Conservation (phyloP, 2,329 filamentous ascomycete species). For the Fusarium subglutinans region DNA sequence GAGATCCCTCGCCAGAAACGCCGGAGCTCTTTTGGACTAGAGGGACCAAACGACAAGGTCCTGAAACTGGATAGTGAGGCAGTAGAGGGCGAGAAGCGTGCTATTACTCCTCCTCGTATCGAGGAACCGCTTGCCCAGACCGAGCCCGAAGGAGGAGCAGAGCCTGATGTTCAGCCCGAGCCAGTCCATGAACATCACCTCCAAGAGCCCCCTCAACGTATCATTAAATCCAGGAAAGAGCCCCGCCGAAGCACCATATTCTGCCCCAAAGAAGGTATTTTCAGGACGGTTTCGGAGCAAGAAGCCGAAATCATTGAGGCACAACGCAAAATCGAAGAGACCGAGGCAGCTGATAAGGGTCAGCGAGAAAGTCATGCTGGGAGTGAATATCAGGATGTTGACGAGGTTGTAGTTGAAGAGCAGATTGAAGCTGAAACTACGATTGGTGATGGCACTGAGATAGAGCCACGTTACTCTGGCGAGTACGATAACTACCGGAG, state of each 20-base stretch:
- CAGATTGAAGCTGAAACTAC: conserved; percentile 34
- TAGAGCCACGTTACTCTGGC: conserved; percentile 47
- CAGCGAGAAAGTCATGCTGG: conserved; percentile 5
- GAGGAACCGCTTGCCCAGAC: conserved; percentile 31
- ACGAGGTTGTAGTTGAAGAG: conserved; percentile 26
- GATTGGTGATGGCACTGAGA: conserved; percentile 17
- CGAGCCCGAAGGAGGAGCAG: conserved; percentile 11
- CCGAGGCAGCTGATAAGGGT: conserved; percentile 16
- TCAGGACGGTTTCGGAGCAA: conserved; percentile 67
- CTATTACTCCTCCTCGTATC: conserved; percentile 19
- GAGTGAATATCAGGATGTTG: conserved; percentile 4
- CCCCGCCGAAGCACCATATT: conserved; percentile 64
- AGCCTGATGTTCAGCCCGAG: conserved; percentile 7
- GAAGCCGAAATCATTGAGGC: conserved; percentile 58
- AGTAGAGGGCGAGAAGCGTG: conserved; percentile 37
- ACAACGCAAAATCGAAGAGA: conserved; percentile 41
- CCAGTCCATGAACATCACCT: conserved; percentile 39
- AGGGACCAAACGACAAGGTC: conserved; percentile 45
- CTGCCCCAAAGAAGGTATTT: conserved; percentile 70
- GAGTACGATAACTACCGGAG: conserved; percentile 50
- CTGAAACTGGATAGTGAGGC: conserved; percentile 49
- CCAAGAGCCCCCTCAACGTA: conserved; percentile 27
- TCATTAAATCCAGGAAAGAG: conserved; percentile 48
- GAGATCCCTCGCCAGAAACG: conserved; percentile 35
- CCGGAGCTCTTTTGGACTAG: conserved; percentile 37